phyloP scores from a whole-genome alignment of 1,139 yeast species.

The Candida dubliniensis region DNA sequence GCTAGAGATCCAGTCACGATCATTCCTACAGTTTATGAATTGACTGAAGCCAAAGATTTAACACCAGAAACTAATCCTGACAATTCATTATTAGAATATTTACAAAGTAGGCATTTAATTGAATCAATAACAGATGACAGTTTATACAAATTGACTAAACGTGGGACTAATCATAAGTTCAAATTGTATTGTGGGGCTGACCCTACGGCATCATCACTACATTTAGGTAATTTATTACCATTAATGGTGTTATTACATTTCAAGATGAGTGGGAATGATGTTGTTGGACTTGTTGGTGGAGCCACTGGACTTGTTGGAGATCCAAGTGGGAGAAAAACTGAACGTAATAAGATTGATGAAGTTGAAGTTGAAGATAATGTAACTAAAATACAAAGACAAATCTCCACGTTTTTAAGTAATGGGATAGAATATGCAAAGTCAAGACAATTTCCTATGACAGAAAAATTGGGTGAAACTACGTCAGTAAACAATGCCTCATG shows the following conservation, averaged over 20 bases:
- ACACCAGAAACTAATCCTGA: conserved; percentile 30
- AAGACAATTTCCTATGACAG: conserved; percentile 46
- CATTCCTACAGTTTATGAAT: conserved; percentile 36
- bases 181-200: conserved; percentile 93
- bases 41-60: conserved; percentile 19
- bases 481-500: conserved; percentile 68
- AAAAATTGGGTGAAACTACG: conserved; percentile 5
- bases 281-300: conserved; percentile 89
- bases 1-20: conserved; percentile 32
- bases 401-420: conserved; percentile 55
- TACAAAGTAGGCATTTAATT: conserved; percentile 47
- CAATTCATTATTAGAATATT: conserved; percentile 44
- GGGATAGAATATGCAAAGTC: conserved; percentile 64
- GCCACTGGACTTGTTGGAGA: conserved; percentile 98
- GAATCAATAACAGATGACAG: conserved; percentile 51
- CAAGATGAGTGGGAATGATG: conserved; percentile 77
- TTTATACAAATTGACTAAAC: conserved; percentile 32
- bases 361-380: conserved; percentile 60
- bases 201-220: conserved; percentile 88
- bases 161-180: conserved; percentile 33
- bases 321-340: conserved; percentile 88
- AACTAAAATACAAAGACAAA: conserved; percentile 59
- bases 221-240: conserved; percentile 88
- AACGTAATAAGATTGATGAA: conserved; percentile 59
- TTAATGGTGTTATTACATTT: conserved; percentile 83